A percentile compares a stretch with the other conserved stretches of the same genome.
These are phyloP conservation scores for Ustilago curta DNA, from an alignment of 1,284 basidiomycete species.

Conservation along the genomic window DNA sequence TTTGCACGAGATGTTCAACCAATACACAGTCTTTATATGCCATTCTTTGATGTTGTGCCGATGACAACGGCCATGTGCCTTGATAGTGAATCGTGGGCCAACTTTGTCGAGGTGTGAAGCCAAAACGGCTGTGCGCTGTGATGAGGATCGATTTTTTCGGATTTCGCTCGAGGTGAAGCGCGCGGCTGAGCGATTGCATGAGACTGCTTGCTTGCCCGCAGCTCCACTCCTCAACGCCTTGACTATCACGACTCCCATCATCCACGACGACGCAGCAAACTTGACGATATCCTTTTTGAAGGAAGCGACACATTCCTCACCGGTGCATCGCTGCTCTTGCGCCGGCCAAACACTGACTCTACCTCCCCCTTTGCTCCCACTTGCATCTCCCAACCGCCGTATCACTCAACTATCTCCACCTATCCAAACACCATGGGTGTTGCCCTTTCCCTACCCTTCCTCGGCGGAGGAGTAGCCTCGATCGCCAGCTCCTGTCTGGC, in stretches of 20 bases:
- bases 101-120: not conserved
- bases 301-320: not conserved
- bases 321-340: not conserved
- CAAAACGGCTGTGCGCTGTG: not conserved
- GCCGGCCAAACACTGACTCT: no score
- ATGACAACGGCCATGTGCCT: no score
- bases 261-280: not conserved
- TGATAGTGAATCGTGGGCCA: no score
- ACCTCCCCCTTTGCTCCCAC: not conserved
- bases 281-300: not conserved
- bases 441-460: constrained; percentile 85
- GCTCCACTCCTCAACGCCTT: constrained; percentile 5
- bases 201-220: constrained; percentile 1
- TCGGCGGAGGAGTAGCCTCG: constrained; percentile 81
- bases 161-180: constrained; percentile 13
- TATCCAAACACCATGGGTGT: constrained; percentile 76
- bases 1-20: not conserved
- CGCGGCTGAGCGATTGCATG: not conserved
- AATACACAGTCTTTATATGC: not conserved
- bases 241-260: constrained; percentile 4
- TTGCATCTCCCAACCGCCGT: not conserved
- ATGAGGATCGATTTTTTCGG: constrained; percentile 10
- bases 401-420: constrained; percentile 11
- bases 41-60: no score
- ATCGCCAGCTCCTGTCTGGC: constrained; percentile 66